A percentile compares a stretch with the other conserved stretches of the same genome.
These are phyloP conservation scores for Smallanthus sonchifolius DNA, from an alignment of 129 eudicot species.

Conservation along the genomic window DNA sequence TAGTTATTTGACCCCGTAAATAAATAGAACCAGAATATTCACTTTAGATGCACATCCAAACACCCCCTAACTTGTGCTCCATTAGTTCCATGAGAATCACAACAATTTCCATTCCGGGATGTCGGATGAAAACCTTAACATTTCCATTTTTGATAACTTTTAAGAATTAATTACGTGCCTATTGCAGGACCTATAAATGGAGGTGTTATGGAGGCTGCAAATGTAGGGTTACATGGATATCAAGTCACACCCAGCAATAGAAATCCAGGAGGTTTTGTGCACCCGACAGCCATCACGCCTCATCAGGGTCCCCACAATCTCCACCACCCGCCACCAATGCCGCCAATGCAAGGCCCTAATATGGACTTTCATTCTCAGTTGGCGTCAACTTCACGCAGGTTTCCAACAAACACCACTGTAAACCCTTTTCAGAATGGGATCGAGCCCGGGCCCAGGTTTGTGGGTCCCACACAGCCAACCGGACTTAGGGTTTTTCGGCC, in stretches of 20 bases:
- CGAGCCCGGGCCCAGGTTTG: conserved; percentile 53
- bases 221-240: conserved; percentile 55
- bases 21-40: neutral
- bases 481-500: conserved; percentile 66
- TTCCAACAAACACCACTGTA: conserved; percentile 29
- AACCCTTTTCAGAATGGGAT: conserved; percentile 45
- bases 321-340: conserved; percentile 48
- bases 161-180: conserved; percentile 1
- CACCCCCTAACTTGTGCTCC: neutral
- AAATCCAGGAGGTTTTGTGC: conserved; percentile 49
- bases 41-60: neutral
- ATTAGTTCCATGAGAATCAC: neutral
- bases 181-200: conserved; percentile 47
- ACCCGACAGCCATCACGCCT: conserved; percentile 36
- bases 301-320: conserved; percentile 56
- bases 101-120: neutral
- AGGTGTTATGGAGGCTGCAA: conserved; percentile 46
- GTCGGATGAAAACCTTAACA: neutral
- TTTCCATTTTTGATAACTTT: conserved; percentile 7
- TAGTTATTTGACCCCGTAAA: neutral
- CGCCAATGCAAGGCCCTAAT: conserved; percentile 54
- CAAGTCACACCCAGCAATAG: conserved; percentile 50
- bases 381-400: conserved; percentile 49
- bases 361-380: conserved; percentile 55
- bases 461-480: conserved; percentile 48